These are phyloP conservation scores for Gymnopilus junonius DNA, from an alignment of 768 basidiomycete genomes.

Conservation along the genomic window DNA sequence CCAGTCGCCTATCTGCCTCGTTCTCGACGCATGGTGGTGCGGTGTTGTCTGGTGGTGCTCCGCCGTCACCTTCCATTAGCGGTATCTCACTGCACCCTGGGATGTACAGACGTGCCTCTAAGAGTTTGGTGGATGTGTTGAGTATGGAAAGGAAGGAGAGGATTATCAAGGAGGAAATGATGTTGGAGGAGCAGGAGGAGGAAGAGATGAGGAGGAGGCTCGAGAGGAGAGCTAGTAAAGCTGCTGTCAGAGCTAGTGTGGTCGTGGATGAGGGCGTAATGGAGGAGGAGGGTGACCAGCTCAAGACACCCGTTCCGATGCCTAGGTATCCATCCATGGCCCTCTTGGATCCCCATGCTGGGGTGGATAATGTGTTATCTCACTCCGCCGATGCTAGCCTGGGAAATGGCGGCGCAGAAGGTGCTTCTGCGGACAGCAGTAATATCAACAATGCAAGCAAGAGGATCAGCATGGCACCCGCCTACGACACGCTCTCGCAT, in stretches of 20 bases:
- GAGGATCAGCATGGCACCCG: constrained; percentile 32
- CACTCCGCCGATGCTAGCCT: background rate
- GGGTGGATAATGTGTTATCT: background rate
- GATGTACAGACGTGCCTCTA: constrained; percentile 63
- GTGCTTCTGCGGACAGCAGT: background rate
- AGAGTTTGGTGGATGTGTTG: constrained; percentile 65
- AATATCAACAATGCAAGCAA: constrained; percentile 25
- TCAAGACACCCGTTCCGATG: constrained; percentile 1
- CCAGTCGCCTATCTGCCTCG: background rate
- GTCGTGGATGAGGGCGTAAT: background rate
- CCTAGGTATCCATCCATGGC: background rate
- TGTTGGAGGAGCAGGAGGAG: constrained; percentile 2
- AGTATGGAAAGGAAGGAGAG: constrained; percentile 34
- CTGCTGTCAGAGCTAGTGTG: constrained; percentile 2
- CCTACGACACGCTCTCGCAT: constrained; percentile 37
- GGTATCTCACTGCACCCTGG: constrained; percentile 34
- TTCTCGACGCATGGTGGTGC: background rate
- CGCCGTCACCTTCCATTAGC: too few relatives aligned
- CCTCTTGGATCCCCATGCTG: background rate
- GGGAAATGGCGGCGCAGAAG: background rate
- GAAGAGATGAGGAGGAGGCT: constrained; percentile 19
- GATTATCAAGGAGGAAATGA: constrained; percentile 10
- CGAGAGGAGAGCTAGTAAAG: constrained; percentile 9
- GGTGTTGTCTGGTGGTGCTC: background rate
- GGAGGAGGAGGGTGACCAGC: constrained; percentile 1